Conservation (phyloP, 2,329 filamentous ascomycete genomes). For the Neopestalotiopsis rosae region DNA sequence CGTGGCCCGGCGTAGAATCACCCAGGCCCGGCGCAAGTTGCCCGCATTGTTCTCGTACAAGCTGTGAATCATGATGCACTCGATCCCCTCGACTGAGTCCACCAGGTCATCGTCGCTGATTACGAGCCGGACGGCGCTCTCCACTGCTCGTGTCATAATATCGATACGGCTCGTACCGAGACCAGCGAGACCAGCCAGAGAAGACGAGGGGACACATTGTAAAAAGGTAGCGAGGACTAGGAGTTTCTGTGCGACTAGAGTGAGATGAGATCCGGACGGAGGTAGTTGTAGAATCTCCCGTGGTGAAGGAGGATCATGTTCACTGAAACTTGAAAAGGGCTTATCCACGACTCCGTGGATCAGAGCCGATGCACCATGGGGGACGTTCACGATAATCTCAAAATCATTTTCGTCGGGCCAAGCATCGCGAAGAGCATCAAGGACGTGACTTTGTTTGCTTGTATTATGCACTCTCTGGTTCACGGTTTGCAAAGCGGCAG, state of each 20-base stretch:
- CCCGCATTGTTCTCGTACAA: conserved; percentile 53
- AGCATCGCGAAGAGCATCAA: background rate
- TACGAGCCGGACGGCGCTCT: conserved; percentile 39
- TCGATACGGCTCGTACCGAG: background rate
- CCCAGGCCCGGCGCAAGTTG: conserved; percentile 51
- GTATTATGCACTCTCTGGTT: background rate
- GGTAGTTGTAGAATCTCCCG: conserved; percentile 21
- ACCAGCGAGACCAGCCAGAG: background rate
- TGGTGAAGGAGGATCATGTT: conserved; percentile 22
- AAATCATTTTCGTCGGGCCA: background rate
- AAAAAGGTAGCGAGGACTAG: conserved; percentile 43
- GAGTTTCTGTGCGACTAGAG: conserved; percentile 45
- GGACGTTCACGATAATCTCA: background rate
- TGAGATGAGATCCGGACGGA: background rate
- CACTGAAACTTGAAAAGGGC: conserved; percentile 26
- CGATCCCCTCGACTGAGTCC: conserved; percentile 51
- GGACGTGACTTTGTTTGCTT: background rate
- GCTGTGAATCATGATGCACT: conserved; percentile 54
- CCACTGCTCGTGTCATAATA: conserved; percentile 18
- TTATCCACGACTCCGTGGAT: background rate
- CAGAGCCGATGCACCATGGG: background rate
- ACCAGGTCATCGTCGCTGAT: conserved; percentile 52
- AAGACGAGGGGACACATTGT: conserved; percentile 33
- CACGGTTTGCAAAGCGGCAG: background rate
- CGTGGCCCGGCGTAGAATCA: conserved; percentile 49